Evolutionary conservation across 2,329 filamentous ascomycete genomes (phyloP).

Genomic region (Ceratocystis variospora): DNA sequence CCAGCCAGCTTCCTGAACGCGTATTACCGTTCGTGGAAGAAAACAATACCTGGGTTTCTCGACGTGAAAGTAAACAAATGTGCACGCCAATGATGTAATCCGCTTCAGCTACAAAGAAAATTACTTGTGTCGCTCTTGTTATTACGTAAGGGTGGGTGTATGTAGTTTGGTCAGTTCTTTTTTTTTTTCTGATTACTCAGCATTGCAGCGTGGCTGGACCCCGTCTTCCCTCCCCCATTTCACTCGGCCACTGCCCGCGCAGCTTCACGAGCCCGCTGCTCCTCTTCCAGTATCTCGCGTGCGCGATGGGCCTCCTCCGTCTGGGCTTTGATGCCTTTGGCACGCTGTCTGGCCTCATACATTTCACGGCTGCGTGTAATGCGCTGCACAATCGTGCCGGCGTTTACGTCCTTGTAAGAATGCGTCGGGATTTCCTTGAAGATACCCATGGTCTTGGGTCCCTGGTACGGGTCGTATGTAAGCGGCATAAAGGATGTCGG

Average conservation of each 20-base stretch:
- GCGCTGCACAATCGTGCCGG: slow-evolving; percentile 76
- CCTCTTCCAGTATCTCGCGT: slow-evolving; percentile 48
- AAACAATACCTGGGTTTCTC: neutral
- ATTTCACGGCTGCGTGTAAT: slow-evolving; percentile 76
- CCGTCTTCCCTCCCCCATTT: neutral
- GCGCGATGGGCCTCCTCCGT: slow-evolving; percentile 53
- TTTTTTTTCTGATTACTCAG: neutral
- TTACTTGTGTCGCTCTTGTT: neutral
- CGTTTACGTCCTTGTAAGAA: slow-evolving; percentile 75
- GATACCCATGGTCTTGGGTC: slow-evolving; percentile 68
- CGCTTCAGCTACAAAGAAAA: neutral
- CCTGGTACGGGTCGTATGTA: slow-evolving; percentile 68
- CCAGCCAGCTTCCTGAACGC: neutral
- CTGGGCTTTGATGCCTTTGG: slow-evolving; percentile 76
- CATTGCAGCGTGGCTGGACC: neutral
- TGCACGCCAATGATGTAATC: neutral
- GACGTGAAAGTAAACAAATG: neutral
- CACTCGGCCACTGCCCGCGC: slow-evolving; percentile 22
- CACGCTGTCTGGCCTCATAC: slow-evolving; percentile 82
- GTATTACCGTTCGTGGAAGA: neutral
- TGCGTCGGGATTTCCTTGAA: slow-evolving; percentile 68
- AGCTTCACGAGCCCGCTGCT: slow-evolving; percentile 38
- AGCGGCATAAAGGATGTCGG: slow-evolving; percentile 78
- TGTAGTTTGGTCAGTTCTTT: neutral
- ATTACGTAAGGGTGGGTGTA: neutral